phyloP scores from a whole-genome alignment of 805 yeast species.

The Nakazawaea peltata region DNA sequence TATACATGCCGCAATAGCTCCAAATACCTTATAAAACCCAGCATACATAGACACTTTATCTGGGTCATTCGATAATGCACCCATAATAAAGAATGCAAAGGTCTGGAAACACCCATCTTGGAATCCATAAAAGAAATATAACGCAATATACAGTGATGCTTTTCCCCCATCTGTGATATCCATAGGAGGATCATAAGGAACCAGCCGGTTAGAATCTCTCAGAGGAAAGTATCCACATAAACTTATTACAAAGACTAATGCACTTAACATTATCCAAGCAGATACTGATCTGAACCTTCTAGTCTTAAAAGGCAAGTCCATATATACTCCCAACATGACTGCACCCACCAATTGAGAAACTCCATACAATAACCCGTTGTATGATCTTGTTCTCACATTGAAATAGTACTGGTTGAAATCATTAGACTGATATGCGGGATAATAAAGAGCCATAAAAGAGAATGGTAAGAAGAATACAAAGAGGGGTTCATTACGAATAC shows the following conservation, averaged over 20 bases:
- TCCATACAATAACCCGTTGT: slow-evolving; percentile 7
- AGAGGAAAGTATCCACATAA: slow-evolving; percentile 11
- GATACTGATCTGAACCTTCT: slow-evolving; percentile 5
- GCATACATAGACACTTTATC: slow-evolving; percentile 4
- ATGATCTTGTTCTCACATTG: slow-evolving; percentile 8
- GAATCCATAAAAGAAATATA: slow-evolving; percentile 7
- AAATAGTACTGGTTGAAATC: slow-evolving; percentile 8
- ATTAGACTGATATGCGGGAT: slow-evolving; percentile 6
- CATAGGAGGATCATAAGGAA: slow-evolving; percentile 5
- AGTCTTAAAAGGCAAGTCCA: slow-evolving; percentile 6
- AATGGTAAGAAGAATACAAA: slow-evolving; percentile 6
- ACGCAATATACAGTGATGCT: slow-evolving; percentile 5
- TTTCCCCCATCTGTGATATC: slow-evolving; percentile 5
- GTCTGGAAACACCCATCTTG: slow-evolving; percentile 7
- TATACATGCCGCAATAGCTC: slow-evolving; percentile 6
- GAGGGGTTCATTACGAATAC: slow-evolving; percentile 5
- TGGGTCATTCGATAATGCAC: slow-evolving; percentile 8
- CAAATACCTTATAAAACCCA: slow-evolving; percentile 6
- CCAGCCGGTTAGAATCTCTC: slow-evolving; percentile 9
- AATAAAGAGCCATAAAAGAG: slow-evolving; percentile 8
- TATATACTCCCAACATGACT: slow-evolving; percentile 4
- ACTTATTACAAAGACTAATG: slow-evolving; percentile 2
- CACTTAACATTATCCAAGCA: slow-evolving; percentile 2
- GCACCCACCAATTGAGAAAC: slow-evolving; percentile 8
- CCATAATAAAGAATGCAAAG: slow-evolving; percentile 8